Conservation (phyloP, 2,329 filamentous ascomycete species). For the Scedosporium aurantiacum region DNA sequence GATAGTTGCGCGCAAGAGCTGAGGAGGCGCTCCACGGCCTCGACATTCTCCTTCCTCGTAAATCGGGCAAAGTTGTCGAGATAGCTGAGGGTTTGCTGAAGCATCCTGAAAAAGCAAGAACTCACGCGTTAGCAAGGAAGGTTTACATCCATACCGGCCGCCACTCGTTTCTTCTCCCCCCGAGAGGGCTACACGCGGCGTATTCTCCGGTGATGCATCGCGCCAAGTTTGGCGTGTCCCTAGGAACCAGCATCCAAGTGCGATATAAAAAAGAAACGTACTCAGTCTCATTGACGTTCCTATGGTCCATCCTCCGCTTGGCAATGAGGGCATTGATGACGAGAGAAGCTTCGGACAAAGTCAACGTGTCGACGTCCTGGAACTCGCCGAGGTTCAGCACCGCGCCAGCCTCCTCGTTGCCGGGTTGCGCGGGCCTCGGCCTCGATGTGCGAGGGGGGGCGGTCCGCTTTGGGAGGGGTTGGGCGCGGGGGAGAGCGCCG, state of each 20-base stretch:
- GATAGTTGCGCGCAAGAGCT: constrained; percentile 70
- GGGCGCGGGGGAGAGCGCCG: background rate
- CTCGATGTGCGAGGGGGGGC: constrained; percentile 38
- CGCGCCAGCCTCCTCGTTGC: constrained; percentile 78
- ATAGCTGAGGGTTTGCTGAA: constrained; percentile 83
- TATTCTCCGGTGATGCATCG: background rate
- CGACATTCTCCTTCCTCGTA: constrained; percentile 88
- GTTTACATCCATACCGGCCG: background rate
- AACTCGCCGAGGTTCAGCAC: constrained; percentile 87
- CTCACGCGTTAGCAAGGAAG: background rate
- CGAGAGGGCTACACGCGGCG: background rate
- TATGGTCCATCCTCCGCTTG: constrained; percentile 67
- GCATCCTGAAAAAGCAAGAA: constrained; percentile 40
- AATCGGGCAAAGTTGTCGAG: constrained; percentile 91
- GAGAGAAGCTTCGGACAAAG: constrained; percentile 80
- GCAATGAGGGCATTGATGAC: constrained; percentile 83
- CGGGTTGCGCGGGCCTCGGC: constrained; percentile 55
- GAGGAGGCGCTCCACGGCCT: constrained; percentile 82
- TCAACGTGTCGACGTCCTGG: constrained; percentile 80
- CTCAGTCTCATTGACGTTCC: constrained; percentile 77
- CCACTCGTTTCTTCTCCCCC: background rate
- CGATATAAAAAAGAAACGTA: constrained; percentile 30
- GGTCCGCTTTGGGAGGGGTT: background rate
- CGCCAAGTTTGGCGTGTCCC: background rate
- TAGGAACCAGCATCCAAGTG: background rate